Evolutionary conservation across 805 yeast species (phyloP).

Genomic region (Hermanozyma aechmeae): DNA sequence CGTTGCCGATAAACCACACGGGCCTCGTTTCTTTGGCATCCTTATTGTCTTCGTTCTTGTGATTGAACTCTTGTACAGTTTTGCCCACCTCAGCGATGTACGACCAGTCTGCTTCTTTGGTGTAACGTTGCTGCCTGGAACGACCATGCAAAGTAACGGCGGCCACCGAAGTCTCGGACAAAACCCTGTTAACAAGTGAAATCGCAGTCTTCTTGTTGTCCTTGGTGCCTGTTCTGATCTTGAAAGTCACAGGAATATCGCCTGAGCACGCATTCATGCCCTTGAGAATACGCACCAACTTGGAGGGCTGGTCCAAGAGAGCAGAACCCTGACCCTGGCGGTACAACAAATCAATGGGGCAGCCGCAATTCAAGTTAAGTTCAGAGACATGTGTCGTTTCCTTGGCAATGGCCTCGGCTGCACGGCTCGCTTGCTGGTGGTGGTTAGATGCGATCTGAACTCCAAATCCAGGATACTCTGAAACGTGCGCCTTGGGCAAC

Average conservation of each 20-base stretch:
- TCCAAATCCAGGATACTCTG: slow-evolving; percentile 84
- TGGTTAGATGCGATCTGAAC: slow-evolving; percentile 88
- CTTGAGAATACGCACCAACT: slow-evolving; percentile 65
- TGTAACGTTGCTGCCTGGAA: slow-evolving; percentile 91
- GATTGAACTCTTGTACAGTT: slow-evolving; percentile 51
- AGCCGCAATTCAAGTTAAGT: slow-evolving; percentile 88
- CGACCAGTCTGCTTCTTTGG: slow-evolving; percentile 87
- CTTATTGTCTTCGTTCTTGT: slow-evolving; percentile 50
- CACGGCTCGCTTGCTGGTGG: slow-evolving; percentile 89
- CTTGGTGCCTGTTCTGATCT: slow-evolving; percentile 84
- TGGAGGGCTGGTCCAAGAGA: slow-evolving; percentile 79
- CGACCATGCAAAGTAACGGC: slow-evolving; percentile 95
- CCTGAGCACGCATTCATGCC: slow-evolving; percentile 86
- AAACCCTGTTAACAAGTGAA: slow-evolving; percentile 56
- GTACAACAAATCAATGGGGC: slow-evolving; percentile 93
- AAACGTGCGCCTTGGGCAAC: slow-evolving; percentile 74
- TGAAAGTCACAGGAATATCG: slow-evolving; percentile 87
- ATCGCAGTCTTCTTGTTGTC: slow-evolving; percentile 88
- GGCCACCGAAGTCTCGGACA: slow-evolving; percentile 74
- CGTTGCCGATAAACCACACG: slow-evolving; percentile 87
- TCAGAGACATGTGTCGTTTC: slow-evolving; percentile 62
- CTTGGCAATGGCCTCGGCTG: slow-evolving; percentile 68
- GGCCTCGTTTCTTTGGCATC: slow-evolving; percentile 47
- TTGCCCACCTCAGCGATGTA: slow-evolving; percentile 71
- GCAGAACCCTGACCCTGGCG: slow-evolving; percentile 96